Percentiles rank a stretch among this genome's conserved stretches.
These are phyloP conservation scores for Colletotrichum sp. DNA, from an alignment of 2,329 filamentous ascomycete genomes.

Conservation along the genomic window DNA sequence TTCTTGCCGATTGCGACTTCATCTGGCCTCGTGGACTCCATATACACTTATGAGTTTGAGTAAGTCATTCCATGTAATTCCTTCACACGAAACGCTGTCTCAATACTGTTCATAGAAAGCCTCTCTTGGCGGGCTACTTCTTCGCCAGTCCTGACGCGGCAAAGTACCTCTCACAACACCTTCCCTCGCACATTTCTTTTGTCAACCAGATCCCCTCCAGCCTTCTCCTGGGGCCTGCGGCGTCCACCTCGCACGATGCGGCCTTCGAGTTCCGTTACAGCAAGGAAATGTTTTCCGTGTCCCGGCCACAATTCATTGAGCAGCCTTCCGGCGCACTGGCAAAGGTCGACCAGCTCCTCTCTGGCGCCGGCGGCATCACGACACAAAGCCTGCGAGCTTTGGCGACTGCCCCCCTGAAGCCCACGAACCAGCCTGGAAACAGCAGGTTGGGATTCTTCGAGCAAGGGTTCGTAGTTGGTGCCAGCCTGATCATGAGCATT, in stretches of 20 bases:
- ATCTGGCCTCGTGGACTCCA: slow-evolving; percentile 9
- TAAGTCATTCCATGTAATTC: not conserved
- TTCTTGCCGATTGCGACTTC: slow-evolving; percentile 29
- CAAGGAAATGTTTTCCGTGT: slow-evolving; percentile 15
- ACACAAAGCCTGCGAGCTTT: not conserved
- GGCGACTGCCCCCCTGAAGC: not conserved
- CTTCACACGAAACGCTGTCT: not conserved
- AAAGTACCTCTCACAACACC: slow-evolving; percentile 66
- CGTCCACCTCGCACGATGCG: not conserved
- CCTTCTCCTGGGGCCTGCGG: slow-evolving; percentile 41
- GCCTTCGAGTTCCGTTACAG: slow-evolving; percentile 4
- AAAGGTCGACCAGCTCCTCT: slow-evolving; percentile 7
- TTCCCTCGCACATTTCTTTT: slow-evolving; percentile 53
- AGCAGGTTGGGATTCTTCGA: slow-evolving; percentile 15
- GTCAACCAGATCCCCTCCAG: slow-evolving; percentile 63
- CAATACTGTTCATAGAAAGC: slow-evolving; percentile 26
- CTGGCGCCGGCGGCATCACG: not conserved
- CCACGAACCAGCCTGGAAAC: slow-evolving; percentile 10
- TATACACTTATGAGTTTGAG: not conserved
- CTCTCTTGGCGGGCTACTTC: slow-evolving; percentile 49
- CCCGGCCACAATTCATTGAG: slow-evolving; percentile 10
- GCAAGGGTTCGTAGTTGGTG: slow-evolving; percentile 9
- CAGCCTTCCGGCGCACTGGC: not conserved
- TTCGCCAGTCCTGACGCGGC: slow-evolving; percentile 54
- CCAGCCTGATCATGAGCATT: slow-evolving; percentile 11